Percentiles rank a stretch among this genome's conserved stretches.
These are phyloP conservation scores for Neurospora sp. DNA, from an alignment of 495 filamentous ascomycete genomes.

Conservation along the genomic window DNA sequence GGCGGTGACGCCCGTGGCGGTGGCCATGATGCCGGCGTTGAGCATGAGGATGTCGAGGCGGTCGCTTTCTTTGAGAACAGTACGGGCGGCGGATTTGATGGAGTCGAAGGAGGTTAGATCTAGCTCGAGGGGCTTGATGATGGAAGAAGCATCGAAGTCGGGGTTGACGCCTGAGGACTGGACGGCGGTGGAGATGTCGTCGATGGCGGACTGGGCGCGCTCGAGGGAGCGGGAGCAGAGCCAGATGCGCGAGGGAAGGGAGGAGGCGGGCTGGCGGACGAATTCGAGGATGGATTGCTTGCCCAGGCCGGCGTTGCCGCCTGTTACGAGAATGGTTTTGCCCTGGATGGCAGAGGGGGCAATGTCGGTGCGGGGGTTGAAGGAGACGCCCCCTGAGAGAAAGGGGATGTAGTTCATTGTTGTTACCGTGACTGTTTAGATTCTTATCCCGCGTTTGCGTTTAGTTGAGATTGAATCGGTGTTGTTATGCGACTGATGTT, in stretches of 20 bases:
- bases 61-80: slow-evolving; percentile 8
- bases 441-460: too few species aligned
- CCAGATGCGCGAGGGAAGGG: slow-evolving; percentile 38
- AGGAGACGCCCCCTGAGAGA: slow-evolving; percentile 1
- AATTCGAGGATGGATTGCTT: slow-evolving; percentile 53
- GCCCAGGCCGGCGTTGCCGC: slow-evolving; percentile 57
- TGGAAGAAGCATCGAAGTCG: neutral
- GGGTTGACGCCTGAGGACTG: neutral
- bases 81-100: slow-evolving; percentile 17
- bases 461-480: accelerated
- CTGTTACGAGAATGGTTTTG: slow-evolving; percentile 54
- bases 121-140: slow-evolving; percentile 25
- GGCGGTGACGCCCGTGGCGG: slow-evolving; percentile 38
- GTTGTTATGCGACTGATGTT: neutral
- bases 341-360: slow-evolving; percentile 34
- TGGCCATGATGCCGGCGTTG: slow-evolving; percentile 62
- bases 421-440: too few species aligned
- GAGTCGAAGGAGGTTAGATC: slow-evolving; percentile 25
- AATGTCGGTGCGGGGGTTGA: slow-evolving; percentile 45
- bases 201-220: slow-evolving; percentile 13
- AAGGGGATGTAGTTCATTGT: neutral
- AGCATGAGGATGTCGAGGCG: slow-evolving; percentile 34
- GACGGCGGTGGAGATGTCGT: slow-evolving; percentile 5
- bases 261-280: slow-evolving; percentile 36
- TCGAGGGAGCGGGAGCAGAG: slow-evolving; percentile 47